Evolutionary conservation across 1,139 yeast species (phyloP), one percentile per base, ranked within the genome.

Genomic region (Diutina mesorugosa): DNA sequence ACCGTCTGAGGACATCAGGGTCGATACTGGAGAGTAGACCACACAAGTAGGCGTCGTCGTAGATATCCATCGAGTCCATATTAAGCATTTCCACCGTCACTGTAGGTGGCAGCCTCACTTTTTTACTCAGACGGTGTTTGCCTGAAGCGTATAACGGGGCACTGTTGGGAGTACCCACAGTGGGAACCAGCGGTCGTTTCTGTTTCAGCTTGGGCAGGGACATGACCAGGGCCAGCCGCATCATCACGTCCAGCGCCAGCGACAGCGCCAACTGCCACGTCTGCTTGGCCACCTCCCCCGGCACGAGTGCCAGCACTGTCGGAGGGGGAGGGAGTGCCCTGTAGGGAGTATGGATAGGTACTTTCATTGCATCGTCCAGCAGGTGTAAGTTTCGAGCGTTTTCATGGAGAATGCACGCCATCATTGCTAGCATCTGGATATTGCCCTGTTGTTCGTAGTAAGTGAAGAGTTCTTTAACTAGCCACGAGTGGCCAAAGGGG

Each of bases 341-440:
- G 61, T 77, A 79, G 0, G 83, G 83, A 0, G 82, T 76, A 59
- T 79, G 78, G 45, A 78, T 70, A 0, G 83, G 82, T 1, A 77
- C 67, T 29, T 55, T 58, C 21, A 56, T 45, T 1, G 51, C 45
- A 6, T 54, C 55, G 7, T 54, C 52, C n/a, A 10, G 18, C 32
- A 8, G 41, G 10, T 26, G 16, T 28, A 45, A 12, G 18, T 53
- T 28, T 4, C 16, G 8, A 4, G 55, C 29, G 26, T 54, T 45
- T 16, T 35, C 50, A 16, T 29, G 76, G 58, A 80, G 63, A 3
- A 90, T 78, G 69, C 96, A 89, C 1, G 95, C 82, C 65, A 90
- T 70, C 88, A 88, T 86, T 0, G 96, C 97, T 26, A 93, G 73
- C 96, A 91, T 90, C 67, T 91, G 98, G 28, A 89, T 72, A 64